Evolutionary conservation across 345 rosid species (phyloP).

Genomic region (Syzygium aromaticum): DNA sequence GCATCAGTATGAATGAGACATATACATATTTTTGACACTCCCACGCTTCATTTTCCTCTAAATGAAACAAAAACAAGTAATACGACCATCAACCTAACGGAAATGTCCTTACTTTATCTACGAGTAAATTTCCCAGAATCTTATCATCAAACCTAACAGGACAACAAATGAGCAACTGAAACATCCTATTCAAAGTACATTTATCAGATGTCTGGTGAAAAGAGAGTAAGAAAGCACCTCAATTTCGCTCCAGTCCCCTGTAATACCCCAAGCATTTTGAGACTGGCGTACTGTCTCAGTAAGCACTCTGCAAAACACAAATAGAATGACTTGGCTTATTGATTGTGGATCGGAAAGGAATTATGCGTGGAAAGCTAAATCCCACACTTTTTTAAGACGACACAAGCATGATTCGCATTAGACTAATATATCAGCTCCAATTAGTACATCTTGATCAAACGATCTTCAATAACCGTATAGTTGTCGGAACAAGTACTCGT

Average conservation of each 20-base stretch:
- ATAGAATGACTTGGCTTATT: background rate
- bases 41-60: background rate
- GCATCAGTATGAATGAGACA: background rate
- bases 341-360: background rate
- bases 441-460: background rate
- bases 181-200: background rate
- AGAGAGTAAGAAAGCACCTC: conserved; percentile 44
- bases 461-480: background rate
- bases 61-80: background rate
- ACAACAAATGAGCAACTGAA: background rate
- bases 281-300: conserved; percentile 81
- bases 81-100: background rate
- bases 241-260: conserved; percentile 66
- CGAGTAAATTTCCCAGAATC: background rate
- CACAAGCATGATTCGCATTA: background rate
- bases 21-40: background rate
- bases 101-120: background rate
- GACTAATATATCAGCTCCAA: background rate
- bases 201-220: background rate
- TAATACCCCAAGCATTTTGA: conserved; percentile 52
- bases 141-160: background rate
- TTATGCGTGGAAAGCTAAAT: background rate
- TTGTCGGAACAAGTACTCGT: background rate
- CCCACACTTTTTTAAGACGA: background rate
- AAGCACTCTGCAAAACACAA: conserved; percentile 42